Percentiles rank a stretch among this genome's conserved stretches.
These are phyloP conservation scores for Phaseolus lunatus DNA, from an alignment of 306 rosid genomes.

Conservation along the genomic window DNA sequence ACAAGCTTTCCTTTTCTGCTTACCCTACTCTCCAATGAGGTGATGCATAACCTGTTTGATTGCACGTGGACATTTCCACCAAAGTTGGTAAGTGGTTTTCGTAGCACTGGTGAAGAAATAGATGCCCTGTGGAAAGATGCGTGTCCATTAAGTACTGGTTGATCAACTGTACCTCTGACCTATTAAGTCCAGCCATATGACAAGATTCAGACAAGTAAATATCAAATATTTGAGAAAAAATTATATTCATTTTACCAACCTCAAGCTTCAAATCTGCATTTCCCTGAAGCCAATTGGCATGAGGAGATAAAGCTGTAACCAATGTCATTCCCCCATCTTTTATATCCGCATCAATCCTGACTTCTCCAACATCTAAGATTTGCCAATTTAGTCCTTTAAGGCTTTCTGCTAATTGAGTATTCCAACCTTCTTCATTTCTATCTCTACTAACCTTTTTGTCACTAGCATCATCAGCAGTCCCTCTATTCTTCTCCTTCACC, in stretches of 20 bases:
- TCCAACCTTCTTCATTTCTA: slow-evolving; percentile 91
- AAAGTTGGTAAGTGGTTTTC: slow-evolving; percentile 85
- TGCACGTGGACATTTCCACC: slow-evolving; percentile 89
- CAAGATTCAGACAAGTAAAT: slow-evolving; percentile 33
- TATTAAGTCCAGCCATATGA: slow-evolving; percentile 49
- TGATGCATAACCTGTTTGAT: slow-evolving; percentile 92
- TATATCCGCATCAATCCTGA: slow-evolving; percentile 93
- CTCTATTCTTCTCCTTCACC: slow-evolving; percentile 80
- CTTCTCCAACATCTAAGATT: slow-evolving; percentile 91
- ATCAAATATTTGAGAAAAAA: slow-evolving; percentile 36
- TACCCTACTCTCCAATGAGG: slow-evolving; percentile 87
- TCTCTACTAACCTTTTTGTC: slow-evolving; percentile 82
- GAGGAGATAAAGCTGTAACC: slow-evolving; percentile 89
- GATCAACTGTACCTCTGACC: slow-evolving; percentile 94
- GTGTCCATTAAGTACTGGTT: slow-evolving; percentile 85
- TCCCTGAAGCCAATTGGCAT: slow-evolving; percentile 96
- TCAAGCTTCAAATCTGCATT: slow-evolving; percentile 89
- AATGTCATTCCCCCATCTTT: slow-evolving; percentile 97
- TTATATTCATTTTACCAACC: slow-evolving; percentile 59
- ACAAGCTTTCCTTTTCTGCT: slow-evolving; percentile 91
- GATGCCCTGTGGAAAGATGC: slow-evolving; percentile 96
- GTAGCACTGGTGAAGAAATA: slow-evolving; percentile 86
- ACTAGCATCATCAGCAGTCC: slow-evolving; percentile 57
- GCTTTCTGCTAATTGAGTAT: slow-evolving; percentile 87
- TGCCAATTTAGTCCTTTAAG: slow-evolving; percentile 95